Conservation (phyloP, 352 stramenopile genomes). For the Phytophthora kernoviae region DNA sequence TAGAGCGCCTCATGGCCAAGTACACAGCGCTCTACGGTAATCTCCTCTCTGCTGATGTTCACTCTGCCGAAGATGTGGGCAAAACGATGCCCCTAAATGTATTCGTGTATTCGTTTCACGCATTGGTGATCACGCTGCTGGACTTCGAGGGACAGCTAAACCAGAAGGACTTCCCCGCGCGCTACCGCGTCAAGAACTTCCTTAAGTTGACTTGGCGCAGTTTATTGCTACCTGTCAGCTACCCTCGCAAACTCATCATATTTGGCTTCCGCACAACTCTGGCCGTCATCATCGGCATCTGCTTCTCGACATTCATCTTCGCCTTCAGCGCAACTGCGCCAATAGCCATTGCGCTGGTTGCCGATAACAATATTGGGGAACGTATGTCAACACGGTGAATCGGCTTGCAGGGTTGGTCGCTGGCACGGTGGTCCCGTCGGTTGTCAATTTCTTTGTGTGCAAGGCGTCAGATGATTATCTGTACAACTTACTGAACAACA, state of each 20-base stretch:
- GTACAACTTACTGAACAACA: slow-evolving; percentile 73
- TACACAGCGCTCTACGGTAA: slow-evolving; percentile 64
- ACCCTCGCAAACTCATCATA: slow-evolving; percentile 52
- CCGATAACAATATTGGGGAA: slow-evolving; percentile 69
- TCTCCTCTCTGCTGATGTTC: slow-evolving; percentile 43
- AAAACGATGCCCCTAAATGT: slow-evolving; percentile 79
- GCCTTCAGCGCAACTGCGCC: slow-evolving; percentile 68
- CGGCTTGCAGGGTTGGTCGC: slow-evolving; percentile 63
- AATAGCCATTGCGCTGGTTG: slow-evolving; percentile 74
- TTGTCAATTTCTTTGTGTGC: slow-evolving; percentile 82
- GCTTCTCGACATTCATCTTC: slow-evolving; percentile 75
- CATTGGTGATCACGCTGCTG: slow-evolving; percentile 65
- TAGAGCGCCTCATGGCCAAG: slow-evolving; percentile 61
- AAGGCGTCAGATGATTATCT: slow-evolving; percentile 42
- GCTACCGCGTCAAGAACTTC: slow-evolving; percentile 65
- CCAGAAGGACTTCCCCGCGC: slow-evolving; percentile 63
- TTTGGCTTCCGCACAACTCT: slow-evolving; percentile 69
- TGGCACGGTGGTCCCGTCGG: slow-evolving; percentile 73
- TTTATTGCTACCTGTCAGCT: slow-evolving; percentile 46
- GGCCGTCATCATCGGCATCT: slow-evolving; percentile 61
- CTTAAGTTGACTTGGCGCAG: slow-evolving; percentile 47
- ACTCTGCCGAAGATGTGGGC: slow-evolving; percentile 53
- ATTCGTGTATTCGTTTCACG: slow-evolving; percentile 83
- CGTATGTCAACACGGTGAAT: slow-evolving; percentile 72
- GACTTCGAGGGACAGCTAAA: slow-evolving; percentile 77